A percentile compares a stretch with the other conserved stretches of the same genome.
Evolutionary conservation across 345 rosid genomes (phyloP).

Genomic region (Ceriops zippeliana): DNA sequence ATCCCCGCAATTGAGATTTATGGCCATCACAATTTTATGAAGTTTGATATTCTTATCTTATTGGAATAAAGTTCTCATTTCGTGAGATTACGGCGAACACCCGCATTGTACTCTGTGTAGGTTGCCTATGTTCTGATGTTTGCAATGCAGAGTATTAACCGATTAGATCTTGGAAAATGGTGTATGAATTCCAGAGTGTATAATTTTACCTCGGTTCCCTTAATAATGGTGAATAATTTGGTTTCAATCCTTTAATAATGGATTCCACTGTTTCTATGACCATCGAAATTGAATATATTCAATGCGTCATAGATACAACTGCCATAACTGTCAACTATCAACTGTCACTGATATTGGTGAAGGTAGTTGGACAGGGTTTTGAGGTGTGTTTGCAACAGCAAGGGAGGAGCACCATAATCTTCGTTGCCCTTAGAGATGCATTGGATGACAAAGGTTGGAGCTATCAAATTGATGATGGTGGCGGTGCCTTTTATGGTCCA

Average conservation of each 20-base stretch:
- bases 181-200: not conserved
- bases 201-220: not conserved
- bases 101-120: not conserved
- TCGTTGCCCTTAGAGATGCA: slow-evolving; percentile 68
- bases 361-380: no score
- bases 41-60: no score
- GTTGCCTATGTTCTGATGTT: slow-evolving; percentile 1
- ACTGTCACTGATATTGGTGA: no score
- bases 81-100: no score
- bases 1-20: no score
- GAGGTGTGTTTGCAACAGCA: no score
- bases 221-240: not conserved
- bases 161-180: not conserved
- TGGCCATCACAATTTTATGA: no score
- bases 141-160: not conserved
- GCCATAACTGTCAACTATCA: no score
- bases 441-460: slow-evolving; percentile 88
- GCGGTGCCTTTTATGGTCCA: slow-evolving; percentile 99
- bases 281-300: no score
- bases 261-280: not conserved
- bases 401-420: no score
- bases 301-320: no score
- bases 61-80: no score
- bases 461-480: slow-evolving; percentile 92
- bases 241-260: not conserved